Evolutionary conservation across 306 rosid genomes (phyloP).

Genomic region (Cucumis hystrix): DNA sequence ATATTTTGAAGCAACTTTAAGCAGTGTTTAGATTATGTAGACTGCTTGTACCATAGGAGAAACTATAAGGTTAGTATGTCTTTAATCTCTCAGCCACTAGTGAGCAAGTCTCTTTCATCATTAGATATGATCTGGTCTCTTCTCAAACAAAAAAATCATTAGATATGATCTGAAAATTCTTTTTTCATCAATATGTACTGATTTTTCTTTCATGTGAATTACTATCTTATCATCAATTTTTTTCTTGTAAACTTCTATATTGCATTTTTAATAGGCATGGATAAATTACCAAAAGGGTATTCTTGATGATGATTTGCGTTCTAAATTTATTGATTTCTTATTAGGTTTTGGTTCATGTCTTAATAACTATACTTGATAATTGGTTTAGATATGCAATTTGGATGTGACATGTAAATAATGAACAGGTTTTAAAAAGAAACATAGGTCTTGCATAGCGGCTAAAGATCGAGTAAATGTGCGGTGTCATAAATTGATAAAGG

Average conservation of each 20-base stretch:
- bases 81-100: background rate
- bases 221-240: background rate
- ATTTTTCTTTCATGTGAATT: background rate
- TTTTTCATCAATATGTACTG: slow-evolving; percentile 5
- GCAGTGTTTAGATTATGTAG: background rate
- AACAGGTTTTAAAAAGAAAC: background rate
- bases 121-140: background rate
- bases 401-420: background rate
- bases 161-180: background rate
- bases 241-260: background rate
- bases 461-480: background rate
- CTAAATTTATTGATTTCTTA: background rate
- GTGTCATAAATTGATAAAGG: background rate
- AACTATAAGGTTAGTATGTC: slow-evolving; percentile 5
- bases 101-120: background rate
- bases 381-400: background rate
- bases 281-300: background rate
- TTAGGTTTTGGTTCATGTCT: background rate
- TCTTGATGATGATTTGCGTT: background rate
- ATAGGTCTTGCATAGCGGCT: background rate
- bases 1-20: background rate
- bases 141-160: background rate
- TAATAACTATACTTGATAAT: background rate
- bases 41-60: background rate
- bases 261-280: background rate